Percentiles rank a stretch among this genome's conserved stretches.
Conservation (phyloP, 768 basidiomycete genomes). For the Naganishia randhawae region DNA sequence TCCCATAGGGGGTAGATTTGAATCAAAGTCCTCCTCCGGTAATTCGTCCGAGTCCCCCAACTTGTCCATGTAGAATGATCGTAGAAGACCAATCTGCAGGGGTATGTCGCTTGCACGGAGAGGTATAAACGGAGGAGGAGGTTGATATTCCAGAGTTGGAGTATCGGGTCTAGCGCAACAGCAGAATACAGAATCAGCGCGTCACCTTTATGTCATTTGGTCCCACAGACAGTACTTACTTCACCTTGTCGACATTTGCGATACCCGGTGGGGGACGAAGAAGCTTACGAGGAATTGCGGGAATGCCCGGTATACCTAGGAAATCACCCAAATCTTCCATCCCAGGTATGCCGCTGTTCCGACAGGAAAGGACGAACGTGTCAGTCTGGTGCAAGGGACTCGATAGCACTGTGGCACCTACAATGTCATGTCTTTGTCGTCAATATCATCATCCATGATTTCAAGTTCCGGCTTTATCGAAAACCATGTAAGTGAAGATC, state of each 20-base stretch:
- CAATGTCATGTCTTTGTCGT: slow-evolving; percentile 67
- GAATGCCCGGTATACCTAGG: slow-evolving; percentile 77
- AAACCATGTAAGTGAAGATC: slow-evolving; percentile 47
- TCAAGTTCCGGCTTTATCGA: slow-evolving; percentile 50
- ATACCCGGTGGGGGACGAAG: slow-evolving; percentile 62
- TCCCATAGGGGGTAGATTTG: slow-evolving; percentile 37
- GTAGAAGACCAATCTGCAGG: slow-evolving; percentile 80
- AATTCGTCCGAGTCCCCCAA: slow-evolving; percentile 28
- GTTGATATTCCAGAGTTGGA: slow-evolving; percentile 71
- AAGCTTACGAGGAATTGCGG: slow-evolving; percentile 51
- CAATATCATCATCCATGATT: slow-evolving; percentile 39
- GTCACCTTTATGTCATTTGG: not conserved
- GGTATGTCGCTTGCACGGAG: slow-evolving; percentile 65
- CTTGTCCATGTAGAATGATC: slow-evolving; percentile 59
- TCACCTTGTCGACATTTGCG: not conserved
- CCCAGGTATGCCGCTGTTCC: slow-evolving; percentile 86
- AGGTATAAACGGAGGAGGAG: slow-evolving; percentile 73
- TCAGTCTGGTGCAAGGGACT: not conserved
- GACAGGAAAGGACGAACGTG: slow-evolving; percentile 51
- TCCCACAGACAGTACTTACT: not conserved
- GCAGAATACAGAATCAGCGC: not conserved
- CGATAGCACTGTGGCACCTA: slow-evolving; percentile 45
- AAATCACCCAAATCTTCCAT: slow-evolving; percentile 80
- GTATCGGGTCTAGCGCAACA: slow-evolving; percentile 51
- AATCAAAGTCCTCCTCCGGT: slow-evolving; percentile 43